Conservation (phyloP, 495 filamentous ascomycete genomes). For the Penicillium silybi region DNA sequence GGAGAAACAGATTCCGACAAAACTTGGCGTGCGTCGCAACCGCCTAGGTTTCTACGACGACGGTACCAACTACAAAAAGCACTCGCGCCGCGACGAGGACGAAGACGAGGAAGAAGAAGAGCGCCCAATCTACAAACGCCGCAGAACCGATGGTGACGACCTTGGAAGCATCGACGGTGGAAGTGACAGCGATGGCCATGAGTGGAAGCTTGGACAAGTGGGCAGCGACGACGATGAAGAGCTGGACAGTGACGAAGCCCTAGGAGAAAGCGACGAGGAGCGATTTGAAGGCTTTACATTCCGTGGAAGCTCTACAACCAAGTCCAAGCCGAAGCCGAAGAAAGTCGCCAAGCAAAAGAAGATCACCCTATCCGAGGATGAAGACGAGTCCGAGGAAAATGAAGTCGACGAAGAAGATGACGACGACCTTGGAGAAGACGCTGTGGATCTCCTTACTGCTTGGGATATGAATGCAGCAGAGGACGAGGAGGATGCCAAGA, state of each 20-base stretch:
- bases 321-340: slow-evolving; percentile 36
- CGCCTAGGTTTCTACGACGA: slow-evolving; percentile 59
- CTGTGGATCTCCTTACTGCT: slow-evolving; percentile 76
- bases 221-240: slow-evolving; percentile 76
- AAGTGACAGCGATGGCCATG: slow-evolving; percentile 82
- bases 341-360: slow-evolving; percentile 19
- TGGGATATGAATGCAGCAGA: slow-evolving; percentile 67
- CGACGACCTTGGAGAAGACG: slow-evolving; percentile 73
- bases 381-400: slow-evolving; percentile 46
- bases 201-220: slow-evolving; percentile 78
- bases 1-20: slow-evolving; percentile 52
- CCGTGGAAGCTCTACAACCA: slow-evolving; percentile 58
- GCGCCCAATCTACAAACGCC: slow-evolving; percentile 44
- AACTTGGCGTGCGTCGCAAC: slow-evolving; percentile 47
- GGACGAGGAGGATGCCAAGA: slow-evolving; percentile 37
- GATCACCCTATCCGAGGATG: slow-evolving; percentile 54
- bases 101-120: slow-evolving; percentile 48
- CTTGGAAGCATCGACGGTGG: slow-evolving; percentile 53
- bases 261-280: slow-evolving; percentile 86
- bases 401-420: slow-evolving; percentile 52
- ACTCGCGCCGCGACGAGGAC: slow-evolving; percentile 27
- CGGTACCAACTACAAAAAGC: slow-evolving; percentile 41
- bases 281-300: slow-evolving; percentile 74
- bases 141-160: slow-evolving; percentile 30
- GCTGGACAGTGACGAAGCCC: slow-evolving; percentile 88